Evolutionary conservation across 2,329 filamentous ascomycete genomes (phyloP), one percentile per base, ranked within the genome.

Genomic region (Pseudogymnoascus sp.): DNA sequence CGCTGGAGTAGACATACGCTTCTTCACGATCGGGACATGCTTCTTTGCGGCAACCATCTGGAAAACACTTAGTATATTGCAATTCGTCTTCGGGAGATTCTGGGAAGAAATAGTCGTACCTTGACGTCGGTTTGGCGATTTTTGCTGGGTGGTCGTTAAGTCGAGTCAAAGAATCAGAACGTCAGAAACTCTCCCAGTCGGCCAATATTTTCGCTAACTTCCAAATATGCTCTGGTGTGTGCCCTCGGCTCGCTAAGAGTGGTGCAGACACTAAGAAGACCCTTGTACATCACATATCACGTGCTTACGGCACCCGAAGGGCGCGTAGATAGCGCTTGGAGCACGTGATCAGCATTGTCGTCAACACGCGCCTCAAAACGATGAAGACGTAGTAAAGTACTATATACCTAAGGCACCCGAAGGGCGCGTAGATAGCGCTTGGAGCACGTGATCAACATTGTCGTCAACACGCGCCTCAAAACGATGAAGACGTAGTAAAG

Each of bases 11-110:
- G 75, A 92, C 91, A 78, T 93, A 96, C 92, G 92, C 92, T 99
- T 99, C 91, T 99, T 99, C 78, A 99, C 91, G 86, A 99, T 99
- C 77, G 92, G 89, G 78, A 97, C 87, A 83, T 97, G 94, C 86
- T 96, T 95, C 90, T 95, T 96, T 82, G 93, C 90, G 89, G 92
- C 86, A 86, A 93, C 92, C 94, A 97, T 97, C 92, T 93, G 68
- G 71, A 68, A 52, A 70, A 59, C 52, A 59, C 31, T 61, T 58
- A 55, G 49, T 55, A 55, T 35, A 55, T 33, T 55, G 49, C 29
- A 55, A 55, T 55, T 55, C 29, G 49, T 55, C 49, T 55, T 26
- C 38, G 21, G 23, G 29, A 37, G 45, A 60, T n/a, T 29, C 12
- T 35, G 21, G 26, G 59, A 11, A 52, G 49, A 39, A 61, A 61